Evolutionary conservation across 345 rosid genomes (phyloP).

Genomic region (Stellera chamaejasme): DNA sequence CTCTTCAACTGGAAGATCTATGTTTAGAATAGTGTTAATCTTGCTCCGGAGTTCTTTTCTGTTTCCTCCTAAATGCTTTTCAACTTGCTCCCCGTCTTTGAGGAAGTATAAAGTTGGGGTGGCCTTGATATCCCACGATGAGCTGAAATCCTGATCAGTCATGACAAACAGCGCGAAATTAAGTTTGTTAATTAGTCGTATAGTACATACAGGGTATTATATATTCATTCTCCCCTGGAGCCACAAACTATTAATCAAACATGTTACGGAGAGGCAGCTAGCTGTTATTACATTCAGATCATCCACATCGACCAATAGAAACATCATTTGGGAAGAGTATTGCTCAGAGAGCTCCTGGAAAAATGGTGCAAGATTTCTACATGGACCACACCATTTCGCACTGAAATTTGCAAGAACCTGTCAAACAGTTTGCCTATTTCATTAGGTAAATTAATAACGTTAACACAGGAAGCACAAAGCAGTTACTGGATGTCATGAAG

Average conservation of each 20-base stretch:
- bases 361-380: conserved; percentile 53
- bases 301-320: conserved; percentile 65
- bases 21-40: conserved; percentile 32
- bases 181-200: background rate
- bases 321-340: conserved; percentile 42
- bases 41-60: conserved; percentile 67
- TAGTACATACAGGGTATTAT: too few relatives aligned
- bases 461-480: too few relatives aligned
- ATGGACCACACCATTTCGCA: conserved; percentile 79
- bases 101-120: conserved; percentile 80
- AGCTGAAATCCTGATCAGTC: conserved; percentile 65
- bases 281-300: conserved; percentile 58
- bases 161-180: background rate
- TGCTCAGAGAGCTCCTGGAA: conserved; percentile 57
- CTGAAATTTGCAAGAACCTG: conserved; percentile 77
- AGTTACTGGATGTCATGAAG: background rate
- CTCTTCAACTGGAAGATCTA: conserved; percentile 22
- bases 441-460: background rate
- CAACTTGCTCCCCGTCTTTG: conserved; percentile 61
- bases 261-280: too few relatives aligned
- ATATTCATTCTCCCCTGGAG: too few relatives aligned
- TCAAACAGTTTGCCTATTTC: background rate
- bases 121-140: conserved; percentile 75
- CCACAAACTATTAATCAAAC: too few relatives aligned
- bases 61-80: conserved; percentile 75